Evolutionary conservation across 2,329 filamentous ascomycete genomes (phyloP).

Genomic region (Xylaria arbuscula): DNA sequence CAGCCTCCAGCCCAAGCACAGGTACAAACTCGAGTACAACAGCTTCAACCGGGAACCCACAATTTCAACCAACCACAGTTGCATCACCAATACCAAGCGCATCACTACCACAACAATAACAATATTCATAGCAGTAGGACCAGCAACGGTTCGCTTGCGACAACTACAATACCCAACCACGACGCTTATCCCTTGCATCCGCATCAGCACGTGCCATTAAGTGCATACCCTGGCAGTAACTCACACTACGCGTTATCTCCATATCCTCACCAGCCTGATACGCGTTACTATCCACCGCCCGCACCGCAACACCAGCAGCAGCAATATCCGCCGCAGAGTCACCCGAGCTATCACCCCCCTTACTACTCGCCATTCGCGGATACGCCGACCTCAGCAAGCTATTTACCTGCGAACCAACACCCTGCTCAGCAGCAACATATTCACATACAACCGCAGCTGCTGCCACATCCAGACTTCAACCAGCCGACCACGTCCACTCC

Average conservation of each 20-base stretch:
- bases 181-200: constrained; percentile 27
- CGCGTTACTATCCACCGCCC: constrained; percentile 22
- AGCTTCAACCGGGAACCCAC: constrained; percentile 25
- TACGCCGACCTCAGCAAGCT: constrained; percentile 36
- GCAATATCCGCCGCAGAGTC: constrained; percentile 40
- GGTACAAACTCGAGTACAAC: constrained; percentile 17
- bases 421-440: constrained; percentile 25
- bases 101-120: constrained; percentile 48
- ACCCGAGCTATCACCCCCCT: constrained; percentile 36
- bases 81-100: constrained; percentile 41
- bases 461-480: constrained; percentile 41
- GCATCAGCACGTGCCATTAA: constrained; percentile 25
- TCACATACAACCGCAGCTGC: background rate
- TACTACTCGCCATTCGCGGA: constrained; percentile 46
- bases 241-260: constrained; percentile 17
- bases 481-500: constrained; percentile 37
- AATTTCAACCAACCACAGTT: constrained; percentile 38
- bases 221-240: constrained; percentile 29
- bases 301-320: constrained; percentile 37
- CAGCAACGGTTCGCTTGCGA: constrained; percentile 44
- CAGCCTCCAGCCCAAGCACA: constrained; percentile 38
- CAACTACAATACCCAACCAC: constrained; percentile 40
- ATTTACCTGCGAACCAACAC: constrained; percentile 33
- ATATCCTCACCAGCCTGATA: constrained; percentile 28
- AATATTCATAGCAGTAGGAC: constrained; percentile 28